Evolutionary conservation across 164 flowering plant genomes (phyloP).

Genomic region (Saururus chinensis): DNA sequence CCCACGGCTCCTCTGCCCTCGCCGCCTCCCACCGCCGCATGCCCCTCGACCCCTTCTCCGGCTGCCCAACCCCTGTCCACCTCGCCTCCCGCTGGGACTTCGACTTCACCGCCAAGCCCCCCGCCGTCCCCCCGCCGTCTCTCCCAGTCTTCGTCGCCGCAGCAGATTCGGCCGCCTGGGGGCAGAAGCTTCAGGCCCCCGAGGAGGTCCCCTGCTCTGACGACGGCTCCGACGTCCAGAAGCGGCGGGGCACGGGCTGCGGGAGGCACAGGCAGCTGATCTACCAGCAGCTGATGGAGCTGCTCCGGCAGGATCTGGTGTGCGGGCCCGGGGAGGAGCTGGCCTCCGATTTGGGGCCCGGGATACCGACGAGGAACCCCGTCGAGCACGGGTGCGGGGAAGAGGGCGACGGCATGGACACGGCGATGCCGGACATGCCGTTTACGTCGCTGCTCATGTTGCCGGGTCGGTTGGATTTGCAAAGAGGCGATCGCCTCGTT

Average conservation of each 20-base stretch:
- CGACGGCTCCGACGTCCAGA: conserved; percentile 1
- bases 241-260: conserved; percentile 21
- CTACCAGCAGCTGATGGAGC: conserved; percentile 51
- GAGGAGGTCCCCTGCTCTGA: conserved; percentile 3
- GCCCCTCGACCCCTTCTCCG: conserved; percentile 50
- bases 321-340: conserved; percentile 9
- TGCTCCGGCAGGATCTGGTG: conserved; percentile 29
- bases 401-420: conserved; percentile 3
- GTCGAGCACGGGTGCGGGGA: conserved; percentile 7
- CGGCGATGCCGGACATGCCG: conserved; percentile 14
- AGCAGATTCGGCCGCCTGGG: too few species aligned
- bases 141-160: not conserved
- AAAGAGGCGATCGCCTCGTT: conserved; percentile 8
- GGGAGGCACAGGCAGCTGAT: conserved; percentile 56
- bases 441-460: conserved; percentile 44
- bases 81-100: conserved; percentile 50
- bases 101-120: conserved; percentile 24
- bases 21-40: conserved; percentile 35
- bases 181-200: conserved; percentile 4
- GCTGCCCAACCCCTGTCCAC: conserved; percentile 47
- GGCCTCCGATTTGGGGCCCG: conserved; percentile 17
- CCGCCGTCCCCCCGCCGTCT: not conserved
- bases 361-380: conserved; percentile 13
- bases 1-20: conserved; percentile 39
- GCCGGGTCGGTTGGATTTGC: conserved; percentile 17